Evolutionary conservation across 2,329 filamentous ascomycete genomes (phyloP).

Genomic region (Pestalotiopsis sp.): DNA sequence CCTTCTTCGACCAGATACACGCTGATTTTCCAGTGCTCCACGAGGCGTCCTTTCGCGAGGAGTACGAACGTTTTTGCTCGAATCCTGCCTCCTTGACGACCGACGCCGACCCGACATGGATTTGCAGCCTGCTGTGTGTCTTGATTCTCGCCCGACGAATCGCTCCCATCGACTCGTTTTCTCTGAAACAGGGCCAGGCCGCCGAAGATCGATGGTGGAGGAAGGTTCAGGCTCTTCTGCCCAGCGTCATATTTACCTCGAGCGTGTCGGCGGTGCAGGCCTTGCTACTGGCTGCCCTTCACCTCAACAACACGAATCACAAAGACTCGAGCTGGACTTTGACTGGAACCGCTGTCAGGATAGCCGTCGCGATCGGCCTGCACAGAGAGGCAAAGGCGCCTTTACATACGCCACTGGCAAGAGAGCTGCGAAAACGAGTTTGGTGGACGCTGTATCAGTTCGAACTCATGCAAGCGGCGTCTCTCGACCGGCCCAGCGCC

Average conservation of each 20-base stretch:
- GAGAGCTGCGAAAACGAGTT: constrained; percentile 31
- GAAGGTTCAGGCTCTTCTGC: constrained; percentile 40
- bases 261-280: constrained; percentile 43
- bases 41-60: constrained; percentile 43
- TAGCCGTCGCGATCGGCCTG: constrained; percentile 46
- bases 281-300: constrained; percentile 42
- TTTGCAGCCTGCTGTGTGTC: constrained; percentile 43
- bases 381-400: constrained; percentile 42
- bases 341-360: constrained; percentile 43
- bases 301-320: constrained; percentile 48
- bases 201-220: constrained; percentile 41
- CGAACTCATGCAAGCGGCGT: constrained; percentile 43
- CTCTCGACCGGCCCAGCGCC: constrained; percentile 45
- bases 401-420: constrained; percentile 34
- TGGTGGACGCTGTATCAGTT: constrained; percentile 38
- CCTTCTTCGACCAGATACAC: constrained; percentile 44
- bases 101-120: constrained; percentile 39
- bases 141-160: constrained; percentile 39
- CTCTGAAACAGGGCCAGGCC: constrained; percentile 32
- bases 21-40: constrained; percentile 45
- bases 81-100: constrained; percentile 24
- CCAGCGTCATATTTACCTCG: constrained; percentile 44
- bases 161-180: constrained; percentile 32
- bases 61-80: constrained; percentile 37
- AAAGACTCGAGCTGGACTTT: constrained; percentile 44